Evolutionary conservation across 805 yeast genomes (phyloP).

Genomic region (Nakazawaea anatomiae): DNA sequence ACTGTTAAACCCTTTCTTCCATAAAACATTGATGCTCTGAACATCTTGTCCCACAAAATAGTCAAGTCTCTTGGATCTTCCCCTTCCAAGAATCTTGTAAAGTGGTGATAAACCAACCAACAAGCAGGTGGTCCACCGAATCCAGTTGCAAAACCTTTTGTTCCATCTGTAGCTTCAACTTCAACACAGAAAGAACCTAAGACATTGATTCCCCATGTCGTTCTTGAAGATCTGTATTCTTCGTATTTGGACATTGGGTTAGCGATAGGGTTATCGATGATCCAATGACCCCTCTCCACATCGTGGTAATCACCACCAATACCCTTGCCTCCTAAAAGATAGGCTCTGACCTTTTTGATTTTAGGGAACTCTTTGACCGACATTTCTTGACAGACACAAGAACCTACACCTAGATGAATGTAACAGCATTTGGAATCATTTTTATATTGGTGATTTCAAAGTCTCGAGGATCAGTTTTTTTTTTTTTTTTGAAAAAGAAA

Average conservation of each 20-base stretch:
- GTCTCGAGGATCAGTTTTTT: no score
- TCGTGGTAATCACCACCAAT: slow-evolving; percentile 48
- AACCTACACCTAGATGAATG: background rate
- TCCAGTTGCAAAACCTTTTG: slow-evolving; percentile 45
- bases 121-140: slow-evolving; percentile 48
- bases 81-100: slow-evolving; percentile 38
- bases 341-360: slow-evolving; percentile 37
- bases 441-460: no score
- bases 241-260: slow-evolving; percentile 45
- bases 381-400: slow-evolving; percentile 11
- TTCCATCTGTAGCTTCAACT: slow-evolving; percentile 41
- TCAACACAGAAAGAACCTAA: slow-evolving; percentile 45
- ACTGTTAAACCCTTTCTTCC: slow-evolving; percentile 44
- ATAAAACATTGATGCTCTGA: slow-evolving; percentile 44
- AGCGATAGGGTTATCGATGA: slow-evolving; percentile 38
- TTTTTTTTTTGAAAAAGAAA: no score
- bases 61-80: slow-evolving; percentile 43
- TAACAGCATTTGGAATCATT: background rate
- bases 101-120: slow-evolving; percentile 41
- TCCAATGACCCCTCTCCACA: slow-evolving; percentile 44
- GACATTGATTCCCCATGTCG: slow-evolving; percentile 46
- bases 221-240: slow-evolving; percentile 37
- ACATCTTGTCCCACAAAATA: slow-evolving; percentile 41
- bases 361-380: slow-evolving; percentile 31
- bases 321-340: slow-evolving; percentile 35